A percentile compares a stretch with the other conserved stretches of the same genome.
phyloP scores from a whole-genome alignment of 73 alveolate genomes.

The Effrenium voratum region DNA sequence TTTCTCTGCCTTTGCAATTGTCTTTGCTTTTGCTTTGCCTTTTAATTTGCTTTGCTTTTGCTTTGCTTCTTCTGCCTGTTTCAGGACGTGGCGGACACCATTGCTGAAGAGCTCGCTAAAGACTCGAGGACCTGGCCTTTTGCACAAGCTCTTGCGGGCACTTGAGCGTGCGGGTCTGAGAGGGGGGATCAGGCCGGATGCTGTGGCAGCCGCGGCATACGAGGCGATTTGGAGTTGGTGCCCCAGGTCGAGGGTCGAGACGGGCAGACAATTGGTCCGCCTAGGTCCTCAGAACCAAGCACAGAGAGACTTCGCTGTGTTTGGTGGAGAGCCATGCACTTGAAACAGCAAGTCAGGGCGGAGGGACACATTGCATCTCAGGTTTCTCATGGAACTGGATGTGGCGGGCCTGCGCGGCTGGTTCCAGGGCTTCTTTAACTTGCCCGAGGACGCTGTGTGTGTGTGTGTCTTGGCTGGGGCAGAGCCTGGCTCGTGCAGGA shows the following conservation, averaged over 20 bases:
- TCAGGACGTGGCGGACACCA: conserved; percentile 56
- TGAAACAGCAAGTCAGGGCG: no score
- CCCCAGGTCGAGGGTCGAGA: not conserved
- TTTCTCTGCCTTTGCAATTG: no score
- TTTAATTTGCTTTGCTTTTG: not conserved
- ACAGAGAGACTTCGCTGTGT: conserved; percentile 66
- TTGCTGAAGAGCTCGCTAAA: conserved; percentile 38
- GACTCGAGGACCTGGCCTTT: conserved; percentile 1
- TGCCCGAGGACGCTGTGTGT: conserved; percentile 28
- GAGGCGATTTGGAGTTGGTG: conserved; percentile 67
- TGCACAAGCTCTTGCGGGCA: no score
- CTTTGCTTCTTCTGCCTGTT: not conserved
- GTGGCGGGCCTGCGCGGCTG: conserved; percentile 84
- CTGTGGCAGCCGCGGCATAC: conserved; percentile 78
- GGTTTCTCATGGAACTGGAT: conserved; percentile 82
- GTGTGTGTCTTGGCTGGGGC: not conserved
- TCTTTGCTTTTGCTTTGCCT: not conserved
- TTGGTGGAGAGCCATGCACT: conserved; percentile 58
- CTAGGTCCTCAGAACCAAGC: conserved; percentile 59
- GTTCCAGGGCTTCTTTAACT: conserved; percentile 89
- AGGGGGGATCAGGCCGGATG: conserved; percentile 35
- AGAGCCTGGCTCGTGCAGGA: not conserved
- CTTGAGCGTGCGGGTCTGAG: not conserved
- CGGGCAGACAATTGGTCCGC: no score
- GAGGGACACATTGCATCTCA: no score